Conservation (phyloP, 2,329 filamentous ascomycete species). For the Colletotrichum sp. region DNA sequence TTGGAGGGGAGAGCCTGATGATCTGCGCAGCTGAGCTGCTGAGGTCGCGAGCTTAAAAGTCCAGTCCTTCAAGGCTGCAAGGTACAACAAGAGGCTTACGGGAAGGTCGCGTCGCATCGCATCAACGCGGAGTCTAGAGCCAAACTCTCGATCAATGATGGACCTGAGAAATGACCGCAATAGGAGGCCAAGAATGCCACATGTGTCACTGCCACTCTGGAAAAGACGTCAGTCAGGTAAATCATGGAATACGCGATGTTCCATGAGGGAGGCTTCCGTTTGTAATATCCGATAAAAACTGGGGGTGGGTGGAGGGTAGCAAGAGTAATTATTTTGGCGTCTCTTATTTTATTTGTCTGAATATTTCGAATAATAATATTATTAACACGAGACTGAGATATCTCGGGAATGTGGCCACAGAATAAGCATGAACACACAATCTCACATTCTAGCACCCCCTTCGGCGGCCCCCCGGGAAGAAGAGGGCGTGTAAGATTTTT, state of each 20-base stretch:
- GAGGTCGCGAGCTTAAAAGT: neutral
- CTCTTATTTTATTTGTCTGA: neutral
- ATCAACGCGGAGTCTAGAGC: neutral
- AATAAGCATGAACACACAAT: conserved; percentile 21
- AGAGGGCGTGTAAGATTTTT: neutral
- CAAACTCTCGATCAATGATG: neutral
- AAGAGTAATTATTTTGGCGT: neutral
- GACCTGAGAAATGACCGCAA: neutral
- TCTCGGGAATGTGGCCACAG: neutral
- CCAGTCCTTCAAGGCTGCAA: neutral
- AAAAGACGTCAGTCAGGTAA: neutral
- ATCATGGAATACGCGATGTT: neutral
- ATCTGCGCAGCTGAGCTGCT: conserved; percentile 1
- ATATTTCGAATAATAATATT: neutral
- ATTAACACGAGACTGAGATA: neutral
- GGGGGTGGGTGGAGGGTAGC: neutral
- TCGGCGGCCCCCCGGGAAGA: neutral
- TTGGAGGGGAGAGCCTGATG: neutral
- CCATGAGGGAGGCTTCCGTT: neutral
- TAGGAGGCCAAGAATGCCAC: neutral
- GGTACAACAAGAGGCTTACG: neutral
- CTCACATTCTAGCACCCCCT: neutral
- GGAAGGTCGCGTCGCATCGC: neutral
- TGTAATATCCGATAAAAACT: neutral
- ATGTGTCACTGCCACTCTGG: neutral